These are phyloP conservation scores for Umbelopsis sp. DNA, from an alignment of 192 early-diverging fungal genomes.

Conservation along the genomic window DNA sequence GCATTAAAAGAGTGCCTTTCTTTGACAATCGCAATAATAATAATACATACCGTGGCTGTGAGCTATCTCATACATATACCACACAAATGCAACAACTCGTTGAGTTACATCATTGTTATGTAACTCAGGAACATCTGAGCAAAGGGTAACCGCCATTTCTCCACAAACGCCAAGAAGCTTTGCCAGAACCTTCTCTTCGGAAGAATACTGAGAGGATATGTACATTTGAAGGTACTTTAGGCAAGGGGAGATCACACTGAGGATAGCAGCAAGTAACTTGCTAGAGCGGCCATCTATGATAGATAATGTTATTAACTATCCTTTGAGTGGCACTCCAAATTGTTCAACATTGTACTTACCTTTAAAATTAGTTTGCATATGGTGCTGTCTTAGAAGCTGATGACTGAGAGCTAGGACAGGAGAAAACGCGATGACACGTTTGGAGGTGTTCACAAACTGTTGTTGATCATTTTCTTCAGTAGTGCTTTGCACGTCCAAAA, in stretches of 20 bases:
- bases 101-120: constrained; percentile 15
- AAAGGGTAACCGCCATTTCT: not conserved
- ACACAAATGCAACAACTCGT: constrained; percentile 20
- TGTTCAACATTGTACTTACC: not conserved
- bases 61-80: constrained; percentile 32
- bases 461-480: not conserved
- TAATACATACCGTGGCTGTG: not conserved
- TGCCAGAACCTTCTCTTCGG: not conserved
- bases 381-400: constrained; percentile 1
- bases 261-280: not conserved
- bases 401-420: not conserved
- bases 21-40: not conserved
- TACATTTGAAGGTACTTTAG: constrained; percentile 3
- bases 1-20: not conserved
- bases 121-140: not conserved
- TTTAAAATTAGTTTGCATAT: not conserved
- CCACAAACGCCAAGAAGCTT: constrained; percentile 2
- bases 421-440: not conserved
- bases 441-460: not conserved
- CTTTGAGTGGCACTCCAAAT: not conserved
- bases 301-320: not conserved
- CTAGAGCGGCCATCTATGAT: not conserved
- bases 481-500: not conserved
- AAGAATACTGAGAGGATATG: not conserved
- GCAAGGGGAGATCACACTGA: not conserved